Evolutionary conservation across 768 basidiomycete species (phyloP), one percentile per base, ranked within the genome.

Genomic region (Lentinus brumalis): DNA sequence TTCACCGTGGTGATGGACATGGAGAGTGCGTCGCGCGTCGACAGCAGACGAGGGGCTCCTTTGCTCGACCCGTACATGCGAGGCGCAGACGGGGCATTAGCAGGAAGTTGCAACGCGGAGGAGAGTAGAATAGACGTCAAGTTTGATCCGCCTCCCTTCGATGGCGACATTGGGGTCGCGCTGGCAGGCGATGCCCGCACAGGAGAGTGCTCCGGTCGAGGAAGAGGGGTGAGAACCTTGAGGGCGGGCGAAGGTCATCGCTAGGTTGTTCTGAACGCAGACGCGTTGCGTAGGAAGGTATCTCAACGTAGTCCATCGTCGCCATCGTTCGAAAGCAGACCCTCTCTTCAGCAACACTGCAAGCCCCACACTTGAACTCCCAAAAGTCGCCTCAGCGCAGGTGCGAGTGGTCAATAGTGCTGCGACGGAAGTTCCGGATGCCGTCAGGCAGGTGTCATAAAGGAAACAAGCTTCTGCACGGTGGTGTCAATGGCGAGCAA

Each of bases 1-100:
- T 94, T 93, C 64, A 80, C 83, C 1, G 90, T 87, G 64, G 87
- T 89, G 30, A 87, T 86, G 0, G 86, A 89, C 4, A 96, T 76
- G 1, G 91, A 92, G 5, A 96, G 80, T 0, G 91, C 84, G 66
- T 90, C 89, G 31, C 78, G 77, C 1, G 82, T 83, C 16, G 83
- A 85, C 14, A 91, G 67, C 31, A 90, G 73, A 2, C 75, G 74
- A 58, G 60, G 64, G 39, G 61, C 54, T 59, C 74, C 69, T 53
- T 73, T 64, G 42, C 55, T 53, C 10, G 41, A 21, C 42, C 57
- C 68, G 61, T 63, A 53, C 10, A 26, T 26, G 6, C 62, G 53
- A 8, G 68, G 68, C 2, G 66, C 51, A 0, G 63, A n/a, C 7
- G 66, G 57, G 5, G 62, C 63, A 55, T 67, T 67, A 5, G 66